Evolutionary conservation across 257 asterid species (phyloP).

Genomic region (Solanum megistacrolobum): DNA sequence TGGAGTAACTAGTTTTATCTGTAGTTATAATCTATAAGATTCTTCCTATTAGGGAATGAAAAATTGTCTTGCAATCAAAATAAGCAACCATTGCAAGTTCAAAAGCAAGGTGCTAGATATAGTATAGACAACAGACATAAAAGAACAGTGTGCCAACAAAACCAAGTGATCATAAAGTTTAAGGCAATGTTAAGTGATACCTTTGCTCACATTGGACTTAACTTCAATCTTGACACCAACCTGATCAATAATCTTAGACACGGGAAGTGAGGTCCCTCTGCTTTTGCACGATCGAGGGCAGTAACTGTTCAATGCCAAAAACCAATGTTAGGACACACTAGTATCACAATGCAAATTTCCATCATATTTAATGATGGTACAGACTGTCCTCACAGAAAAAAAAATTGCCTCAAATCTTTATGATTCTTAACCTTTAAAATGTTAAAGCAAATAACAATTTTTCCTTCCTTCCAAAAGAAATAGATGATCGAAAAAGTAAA

Average conservation of each 20-base stretch:
- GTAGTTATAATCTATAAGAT: neutral
- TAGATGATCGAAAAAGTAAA: neutral
- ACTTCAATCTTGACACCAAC: constrained; percentile 24
- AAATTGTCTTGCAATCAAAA: neutral
- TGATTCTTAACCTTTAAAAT: neutral
- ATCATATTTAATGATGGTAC: neutral
- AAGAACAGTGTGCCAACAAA: neutral
- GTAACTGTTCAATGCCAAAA: too few species aligned
- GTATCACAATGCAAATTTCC: neutral
- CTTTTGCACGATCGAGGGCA: neutral
- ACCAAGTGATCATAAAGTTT: neutral
- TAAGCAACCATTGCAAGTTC: neutral
- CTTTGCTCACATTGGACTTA: neutral
- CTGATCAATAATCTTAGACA: constrained; percentile 43
- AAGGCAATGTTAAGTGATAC: neutral
- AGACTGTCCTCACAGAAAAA: neutral
- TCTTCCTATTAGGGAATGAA: neutral
- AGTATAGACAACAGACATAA: neutral
- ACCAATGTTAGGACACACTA: too few species aligned
- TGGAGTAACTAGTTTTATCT: neutral
- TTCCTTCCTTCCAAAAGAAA: neutral
- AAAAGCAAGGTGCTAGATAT: neutral
- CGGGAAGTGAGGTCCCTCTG: constrained; percentile 42
- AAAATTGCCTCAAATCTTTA: neutral
- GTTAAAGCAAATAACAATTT: neutral